Evolutionary conservation across 805 yeast genomes (phyloP).

Genomic region (Saccharomycopsis olivae): DNA sequence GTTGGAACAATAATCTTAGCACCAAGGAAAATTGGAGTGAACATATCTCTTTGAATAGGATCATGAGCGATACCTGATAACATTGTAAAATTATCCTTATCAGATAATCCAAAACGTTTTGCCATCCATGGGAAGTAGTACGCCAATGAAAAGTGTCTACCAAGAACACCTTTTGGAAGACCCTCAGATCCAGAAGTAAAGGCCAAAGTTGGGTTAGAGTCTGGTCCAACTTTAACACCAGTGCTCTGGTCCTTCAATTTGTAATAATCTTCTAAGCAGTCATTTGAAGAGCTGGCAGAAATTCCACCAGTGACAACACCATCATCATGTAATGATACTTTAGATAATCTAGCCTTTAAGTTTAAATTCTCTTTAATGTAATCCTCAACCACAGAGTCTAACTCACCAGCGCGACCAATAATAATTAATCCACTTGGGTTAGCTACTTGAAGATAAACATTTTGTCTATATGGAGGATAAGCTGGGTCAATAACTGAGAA

Average conservation of each 20-base stretch:
- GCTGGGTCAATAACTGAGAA: conserved; percentile 98
- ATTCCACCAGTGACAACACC: conserved; percentile 61
- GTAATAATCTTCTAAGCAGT: conserved; percentile 34
- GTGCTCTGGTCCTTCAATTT: conserved; percentile 47
- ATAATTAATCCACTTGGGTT: conserved; percentile 87
- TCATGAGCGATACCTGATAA: conserved; percentile 98
- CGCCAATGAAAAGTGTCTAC: conserved; percentile 93
- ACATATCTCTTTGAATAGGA: conserved; percentile 98
- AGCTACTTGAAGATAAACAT: conserved; percentile 85
- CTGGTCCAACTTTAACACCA: conserved; percentile 94
- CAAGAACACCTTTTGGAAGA: conserved; percentile 95
- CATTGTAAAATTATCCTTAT: conserved; percentile 89
- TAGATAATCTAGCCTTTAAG: conserved; percentile 65
- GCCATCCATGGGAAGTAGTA: conserved; percentile 99
- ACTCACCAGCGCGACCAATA: conserved; percentile 77
- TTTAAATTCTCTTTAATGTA: conserved; percentile 65
- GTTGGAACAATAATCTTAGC: conserved; percentile 92
- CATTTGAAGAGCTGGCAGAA: conserved; percentile 18
- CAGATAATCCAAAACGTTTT: conserved; percentile 63
- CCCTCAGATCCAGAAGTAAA: conserved; percentile 99
- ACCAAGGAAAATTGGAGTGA: conserved; percentile 93
- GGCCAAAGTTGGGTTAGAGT: conserved; percentile 90
- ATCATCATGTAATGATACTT: conserved; percentile 64
- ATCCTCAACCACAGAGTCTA: conserved; percentile 68
- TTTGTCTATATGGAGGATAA: conserved; percentile 97